Conservation (phyloP, 1,139 yeast species). For the Ogataea hybrid region DNA sequence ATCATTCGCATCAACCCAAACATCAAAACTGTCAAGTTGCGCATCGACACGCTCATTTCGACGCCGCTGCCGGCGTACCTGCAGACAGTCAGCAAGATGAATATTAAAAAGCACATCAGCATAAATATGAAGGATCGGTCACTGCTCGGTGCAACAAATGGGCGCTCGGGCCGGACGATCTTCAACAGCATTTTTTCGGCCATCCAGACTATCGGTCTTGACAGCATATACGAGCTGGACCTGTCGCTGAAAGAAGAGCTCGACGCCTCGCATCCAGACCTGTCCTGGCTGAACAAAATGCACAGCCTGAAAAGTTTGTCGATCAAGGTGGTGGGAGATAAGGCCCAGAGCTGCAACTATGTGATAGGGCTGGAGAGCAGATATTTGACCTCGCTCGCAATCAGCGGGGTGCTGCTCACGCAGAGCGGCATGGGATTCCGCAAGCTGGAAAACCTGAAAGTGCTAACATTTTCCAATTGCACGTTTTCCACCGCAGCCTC, state of each 20-base stretch:
- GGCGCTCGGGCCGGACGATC: slow-evolving; percentile 2
- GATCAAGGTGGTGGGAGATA: slow-evolving; percentile 14
- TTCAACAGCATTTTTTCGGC: slow-evolving; percentile 15
- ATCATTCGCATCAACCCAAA: slow-evolving; percentile 14
- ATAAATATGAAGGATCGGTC: slow-evolving; percentile 14
- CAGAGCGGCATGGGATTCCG: slow-evolving; percentile 6
- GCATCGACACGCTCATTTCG: slow-evolving; percentile 16
- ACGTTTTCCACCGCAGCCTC: slow-evolving; percentile 10
- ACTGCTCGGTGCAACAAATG: slow-evolving; percentile 1
- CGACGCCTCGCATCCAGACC: slow-evolving; percentile 8
- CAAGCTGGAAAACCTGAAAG: slow-evolving; percentile 9
- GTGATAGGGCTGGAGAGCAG: slow-evolving; percentile 11
- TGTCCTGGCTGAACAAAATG: slow-evolving; percentile 15
- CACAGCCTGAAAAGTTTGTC: slow-evolving; percentile 11
- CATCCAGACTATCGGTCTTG: slow-evolving; percentile 10
- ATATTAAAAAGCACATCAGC: slow-evolving; percentile 15
- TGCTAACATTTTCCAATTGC: slow-evolving; percentile 15
- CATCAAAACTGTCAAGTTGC: slow-evolving; percentile 13
- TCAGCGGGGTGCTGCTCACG: slow-evolving; percentile 13
- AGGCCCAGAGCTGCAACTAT: slow-evolving; percentile 9
- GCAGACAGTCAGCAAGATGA: slow-evolving; percentile 15
- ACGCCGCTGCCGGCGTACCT: slow-evolving; percentile 16
- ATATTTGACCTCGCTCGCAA: slow-evolving; percentile 5
- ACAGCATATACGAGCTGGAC: slow-evolving; percentile 16
- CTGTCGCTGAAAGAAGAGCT: slow-evolving; percentile 16